Evolutionary conservation across 305 asterid genomes (phyloP), one percentile per base, ranked within the genome.

Genomic region (Plantago rigida): DNA sequence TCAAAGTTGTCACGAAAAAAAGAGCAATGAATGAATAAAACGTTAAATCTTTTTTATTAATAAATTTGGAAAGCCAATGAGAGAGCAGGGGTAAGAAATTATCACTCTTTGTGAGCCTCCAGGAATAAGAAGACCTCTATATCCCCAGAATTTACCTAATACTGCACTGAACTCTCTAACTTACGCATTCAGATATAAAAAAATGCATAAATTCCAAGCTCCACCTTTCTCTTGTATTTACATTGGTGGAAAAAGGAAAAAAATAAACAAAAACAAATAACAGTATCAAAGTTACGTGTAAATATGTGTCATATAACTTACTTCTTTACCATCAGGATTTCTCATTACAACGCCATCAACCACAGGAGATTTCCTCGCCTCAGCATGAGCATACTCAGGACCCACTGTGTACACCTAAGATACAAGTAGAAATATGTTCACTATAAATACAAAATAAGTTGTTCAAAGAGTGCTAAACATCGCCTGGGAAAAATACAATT

Each of bases 341-440:
- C 99, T 81, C 97, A 89, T 89, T 17, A 93, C 99, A 73, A 93
- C 99, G n/a, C 99, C 99, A 73, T 93, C 99, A 58, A 93, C 99
- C 63, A 93, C 99, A 24, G 99, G 99, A 76, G 99, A 93, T 73
- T 93, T 93, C 72, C 99, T 84, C 47, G 99, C 99, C 79, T 93
- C 99, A 28, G 99, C 97, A 76, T 93, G 99, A 51, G 99, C 99
- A 73, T 93, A 93, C 70, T 93, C 99, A 12, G 97, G 96, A 48
- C 99, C 97, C 63, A 93, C 99, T 14, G 99, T 93, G 59, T 93
- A 93, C 29, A 93, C 99, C 97, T 93, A 5, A 7, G 9, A 7
- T 8, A 1, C 44, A 36, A 36, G 1, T 4, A 36, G 44, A 36
- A 36, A 7, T 5, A 36, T 0, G 54, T 63, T 53, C 39, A 56